phyloP scores from a whole-genome alignment of 2,329 filamentous ascomycete genomes.

The Claviceps sp. region DNA sequence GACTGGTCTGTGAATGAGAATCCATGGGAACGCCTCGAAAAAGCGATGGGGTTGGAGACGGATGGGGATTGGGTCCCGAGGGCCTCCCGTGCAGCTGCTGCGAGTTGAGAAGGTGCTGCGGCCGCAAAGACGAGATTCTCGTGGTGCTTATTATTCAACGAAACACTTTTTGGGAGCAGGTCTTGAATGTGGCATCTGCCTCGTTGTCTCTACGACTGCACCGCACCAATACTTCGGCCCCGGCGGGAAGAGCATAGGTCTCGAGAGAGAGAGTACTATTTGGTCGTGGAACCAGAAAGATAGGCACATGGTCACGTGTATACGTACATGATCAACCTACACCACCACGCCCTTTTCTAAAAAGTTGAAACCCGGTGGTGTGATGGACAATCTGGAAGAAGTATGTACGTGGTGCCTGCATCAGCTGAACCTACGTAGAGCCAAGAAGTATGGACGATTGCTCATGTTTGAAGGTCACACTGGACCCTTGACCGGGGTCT shows the following conservation, averaged over 20 bases:
- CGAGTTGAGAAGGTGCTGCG: neutral
- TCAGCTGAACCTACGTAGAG: neutral
- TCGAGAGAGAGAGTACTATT: neutral
- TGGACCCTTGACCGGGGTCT: neutral
- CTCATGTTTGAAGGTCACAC: neutral
- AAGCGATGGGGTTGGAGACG: constrained; percentile 27
- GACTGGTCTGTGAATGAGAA: constrained; percentile 57
- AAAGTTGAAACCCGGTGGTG: neutral
- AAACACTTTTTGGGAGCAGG: neutral
- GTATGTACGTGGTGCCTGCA: neutral
- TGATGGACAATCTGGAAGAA: neutral
- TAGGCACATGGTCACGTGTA: neutral
- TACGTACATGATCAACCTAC: neutral
- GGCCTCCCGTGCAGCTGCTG: neutral
- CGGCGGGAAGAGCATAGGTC: no score
- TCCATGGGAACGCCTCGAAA: constrained; percentile 52
- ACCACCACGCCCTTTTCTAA: neutral
- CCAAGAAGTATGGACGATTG: neutral
- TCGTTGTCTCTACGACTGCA: no score
- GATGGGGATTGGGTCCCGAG: constrained; percentile 30
- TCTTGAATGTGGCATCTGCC: neutral
- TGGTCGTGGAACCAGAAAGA: neutral
- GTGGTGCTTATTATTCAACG: neutral
- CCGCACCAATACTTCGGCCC: no score
- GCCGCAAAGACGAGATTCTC: neutral